Base-by-base conservation (phyloP, 2,329 filamentous ascomycete species). In the Aspergillus piperis region DNA sequence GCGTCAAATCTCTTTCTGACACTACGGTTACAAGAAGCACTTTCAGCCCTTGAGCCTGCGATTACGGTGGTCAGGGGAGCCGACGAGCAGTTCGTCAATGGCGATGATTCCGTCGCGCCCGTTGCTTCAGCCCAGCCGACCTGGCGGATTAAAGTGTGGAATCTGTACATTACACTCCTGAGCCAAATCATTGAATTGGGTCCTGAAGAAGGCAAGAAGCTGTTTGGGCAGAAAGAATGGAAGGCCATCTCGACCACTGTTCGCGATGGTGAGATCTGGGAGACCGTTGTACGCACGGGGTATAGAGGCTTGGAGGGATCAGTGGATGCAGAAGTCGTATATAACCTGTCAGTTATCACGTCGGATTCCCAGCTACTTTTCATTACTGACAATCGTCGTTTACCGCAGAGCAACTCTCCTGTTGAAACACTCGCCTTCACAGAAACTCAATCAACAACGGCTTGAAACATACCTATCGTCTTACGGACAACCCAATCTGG, bases 111-210 rank as follows among this genome's bases (percentile, higher is more conserved):
- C 52, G 77, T 79, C 32, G 64, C 92, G 27, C 91, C 92, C 4
- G 87, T 97, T 56, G 89, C 91, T 57, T 86, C 84, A 64, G 92
- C 92, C 56, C 93, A 90, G 44, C 87, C 90, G 66, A 90, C 88
- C 32, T 95, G 91, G 59, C 84, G 93, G 66, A 90, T 96, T 75
- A 99, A 98, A 78, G 90, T 98, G 64, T 99, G 95, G 95, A 96
- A 92, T 76, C 84, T 99, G 70, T 99, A 98, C 75, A 84, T 98
- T 66, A 96, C 93, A 17, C 89, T 97, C 54, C 82, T 98, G 64
- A 96, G 97, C 79, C 90, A 92, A 41, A 90, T 97, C 64, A 82
- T 96, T 38, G 94, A 98, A 71, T 82, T 98, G 72, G 92, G 92
- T 58, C 83, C 90, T 1, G 91, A 96, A 67, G 93, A 97, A 75